Percentiles rank a stretch among this genome's conserved stretches.
Conservation (phyloP, 148 eudicot species). For the Oxyria digyna region DNA sequence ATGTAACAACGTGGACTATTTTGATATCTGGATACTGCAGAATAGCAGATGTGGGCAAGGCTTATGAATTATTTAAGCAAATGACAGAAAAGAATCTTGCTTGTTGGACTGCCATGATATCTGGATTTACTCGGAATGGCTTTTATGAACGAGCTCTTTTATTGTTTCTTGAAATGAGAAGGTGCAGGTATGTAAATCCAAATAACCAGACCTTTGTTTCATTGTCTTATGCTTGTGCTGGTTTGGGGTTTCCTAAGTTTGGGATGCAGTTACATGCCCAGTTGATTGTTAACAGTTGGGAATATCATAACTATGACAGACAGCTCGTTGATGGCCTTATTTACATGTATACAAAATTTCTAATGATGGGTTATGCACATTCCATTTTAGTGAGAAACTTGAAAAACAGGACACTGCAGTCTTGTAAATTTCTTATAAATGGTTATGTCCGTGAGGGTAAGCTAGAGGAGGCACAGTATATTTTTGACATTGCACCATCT, state of each 20-base stretch:
- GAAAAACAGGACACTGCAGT: conserved; percentile 17
- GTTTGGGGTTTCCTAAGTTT: conserved; percentile 18
- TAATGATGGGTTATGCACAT: conserved; percentile 26
- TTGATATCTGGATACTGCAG: conserved; percentile 29
- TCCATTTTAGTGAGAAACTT: conserved; percentile 16
- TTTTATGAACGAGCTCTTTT: conserved; percentile 23
- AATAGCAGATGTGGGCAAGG: conserved; percentile 17
- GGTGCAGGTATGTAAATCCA: conserved; percentile 17
- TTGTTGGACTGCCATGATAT: conserved; percentile 41
- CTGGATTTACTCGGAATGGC: conserved; percentile 36
- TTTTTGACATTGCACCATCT: conserved; percentile 19
- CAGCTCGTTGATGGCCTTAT: conserved; percentile 20
- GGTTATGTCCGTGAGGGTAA: conserved; percentile 22
- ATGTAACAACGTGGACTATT: conserved; percentile 31
- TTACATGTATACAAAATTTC: conserved; percentile 27
- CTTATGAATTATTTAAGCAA: conserved; percentile 18
- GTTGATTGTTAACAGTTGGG: conserved; percentile 15
- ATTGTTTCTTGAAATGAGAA: conserved; percentile 25
- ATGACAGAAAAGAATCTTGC: conserved; percentile 32
- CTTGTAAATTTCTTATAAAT: conserved; percentile 25
- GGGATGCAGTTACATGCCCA: conserved; percentile 30
- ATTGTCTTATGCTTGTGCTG: conserved; percentile 32
- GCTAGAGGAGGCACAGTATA: conserved; percentile 20
- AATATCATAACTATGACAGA: conserved; percentile 12
- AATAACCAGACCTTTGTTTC: conserved; percentile 24